Evolutionary conservation across 768 basidiomycete genomes (phyloP), one percentile per base, ranked within the genome.

Genomic region (Agrocybe praecox): DNA sequence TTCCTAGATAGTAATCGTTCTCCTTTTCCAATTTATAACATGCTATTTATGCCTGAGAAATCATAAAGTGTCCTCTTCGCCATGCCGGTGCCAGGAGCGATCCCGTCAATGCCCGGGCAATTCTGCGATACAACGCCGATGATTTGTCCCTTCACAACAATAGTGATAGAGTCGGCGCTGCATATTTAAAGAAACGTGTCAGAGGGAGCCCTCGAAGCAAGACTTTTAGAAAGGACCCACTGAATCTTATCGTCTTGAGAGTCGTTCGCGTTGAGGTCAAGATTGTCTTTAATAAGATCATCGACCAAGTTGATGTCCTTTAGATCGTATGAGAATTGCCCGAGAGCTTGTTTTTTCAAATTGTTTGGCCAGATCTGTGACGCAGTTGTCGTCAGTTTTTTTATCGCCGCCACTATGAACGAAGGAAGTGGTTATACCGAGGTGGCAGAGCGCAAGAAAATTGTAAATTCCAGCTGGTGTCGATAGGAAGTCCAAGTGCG

Each of bases 311-410:
- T 43, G 44, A 63, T 42, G 33, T 66, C 65, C 65, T 29, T 29
- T 66, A 23, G 19, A 15, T 26, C n/a, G 34, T 18, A 42, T 40
- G 5, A 67, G 58, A 23, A 67, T 60, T 18, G 65, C 57, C 50
- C 62, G 43, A 1, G 62, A 63, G 53, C 68, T 69, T 14, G 52
- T 67, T 56, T 66, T 65, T 7, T 58, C 62, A 46, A 65, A 69
- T n/a, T 54, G 58, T 21, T 58, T 58, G 33, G 66, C 48, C 24
- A 63, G 49, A 26, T 67, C 59, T 12, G 52, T 59, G 23, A 65
- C 58, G 49, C 68, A 69, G 45, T 69, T 61, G 42, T 69, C 68
- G 44, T 65, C 58, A 4, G 68, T 59, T n/a, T 66, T 62, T 24
- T 67, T 66, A 34, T 65, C 68, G 18, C 65, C 65, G 43, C 60